Percentiles rank a stretch among this genome's conserved stretches.
Evolutionary conservation across 768 basidiomycete species (phyloP).

Genomic region (Termitomyces sp.): DNA sequence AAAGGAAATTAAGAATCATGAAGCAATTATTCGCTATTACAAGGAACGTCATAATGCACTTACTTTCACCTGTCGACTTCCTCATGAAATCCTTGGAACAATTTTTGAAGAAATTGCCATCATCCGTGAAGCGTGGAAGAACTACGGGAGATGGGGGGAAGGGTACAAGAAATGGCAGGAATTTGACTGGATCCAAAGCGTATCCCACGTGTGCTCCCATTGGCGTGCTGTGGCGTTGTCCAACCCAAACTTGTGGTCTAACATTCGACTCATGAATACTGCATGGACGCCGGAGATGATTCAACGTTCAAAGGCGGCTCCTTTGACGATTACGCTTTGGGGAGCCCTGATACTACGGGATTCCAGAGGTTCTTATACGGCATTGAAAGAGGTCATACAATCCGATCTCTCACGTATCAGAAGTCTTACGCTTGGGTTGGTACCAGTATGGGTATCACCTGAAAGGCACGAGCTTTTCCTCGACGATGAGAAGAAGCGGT

Average conservation of each 20-base stretch:
- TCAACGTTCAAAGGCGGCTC: constrained; percentile 1
- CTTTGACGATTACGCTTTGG: not conserved
- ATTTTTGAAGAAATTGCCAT: constrained; percentile 3
- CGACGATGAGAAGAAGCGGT: not conserved
- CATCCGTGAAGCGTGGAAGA: not conserved
- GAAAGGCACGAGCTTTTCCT: not conserved
- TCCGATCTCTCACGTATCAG: not conserved
- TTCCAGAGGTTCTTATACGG: not conserved
- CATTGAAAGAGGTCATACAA: not conserved
- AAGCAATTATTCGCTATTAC: not conserved
- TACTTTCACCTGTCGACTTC: constrained; percentile 3
- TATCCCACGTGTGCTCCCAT: constrained; percentile 8
- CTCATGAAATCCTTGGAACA: constrained; percentile 2
- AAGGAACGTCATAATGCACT: constrained; percentile 5
- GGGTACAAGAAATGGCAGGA: not conserved
- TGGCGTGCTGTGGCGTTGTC: constrained; percentile 7
- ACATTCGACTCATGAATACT: not conserved
- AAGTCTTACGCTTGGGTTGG: not conserved
- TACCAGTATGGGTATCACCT: not conserved
- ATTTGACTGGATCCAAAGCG: not conserved
- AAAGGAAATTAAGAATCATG: not conserved
- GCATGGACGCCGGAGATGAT: constrained; percentile 6
- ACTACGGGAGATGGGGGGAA: not conserved
- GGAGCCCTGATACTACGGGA: not conserved
- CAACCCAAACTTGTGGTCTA: constrained; percentile 2